Evolutionary conservation across 2,329 filamentous ascomycete species (phyloP), one percentile per base, ranked within the genome.

Genomic region (Trichoderma cornu-damae): DNA sequence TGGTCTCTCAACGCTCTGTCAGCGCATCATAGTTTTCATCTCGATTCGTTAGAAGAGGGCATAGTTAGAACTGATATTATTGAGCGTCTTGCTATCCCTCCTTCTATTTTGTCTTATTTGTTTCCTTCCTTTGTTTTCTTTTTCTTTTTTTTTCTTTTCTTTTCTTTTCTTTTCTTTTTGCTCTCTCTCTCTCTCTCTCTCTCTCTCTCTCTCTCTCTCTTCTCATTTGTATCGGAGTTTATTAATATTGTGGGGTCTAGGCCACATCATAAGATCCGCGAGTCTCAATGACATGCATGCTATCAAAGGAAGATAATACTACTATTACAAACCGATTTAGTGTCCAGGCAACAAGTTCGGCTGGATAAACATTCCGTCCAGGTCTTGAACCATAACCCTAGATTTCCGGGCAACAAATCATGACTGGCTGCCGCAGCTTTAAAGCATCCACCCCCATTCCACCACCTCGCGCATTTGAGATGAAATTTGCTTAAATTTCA

Each of bases 1-100:
- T 85, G 26, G 72, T 76, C 43, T 76, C 79, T 26, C 75, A 80
- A 64, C 73, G 79, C 61, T 75, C 52, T 28, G 52, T 55, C 12
- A 55, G 64, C 52, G 32, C 66, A 50, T 20, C 52, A 55, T 55
- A 55, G 30, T 37, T 26, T 30, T n/a, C n/a, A 38, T 46, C 32
- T 38, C 52, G 52, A 38, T 46, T 46, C 12, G n/a, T 37, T 38
- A 9, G 42, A 35, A 43, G 37, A 22, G 30, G 9, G 42, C 52
- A 55, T 47, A 55, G 42, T 46, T 47, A 38, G 52, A 55, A 47
- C 30, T 28, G 52, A 47, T 38, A 30, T 47, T 28, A 46, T 38
- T 46, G 42, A 47, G 52, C 52, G 42, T 46, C 42, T 37, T 47
- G 32, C 40, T 38, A 28, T 20, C 16, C 52, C 30, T 38, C 40